Evolutionary conservation across 208 protist genomes (phyloP).

Genomic region (Novymonas esmeraldas): DNA sequence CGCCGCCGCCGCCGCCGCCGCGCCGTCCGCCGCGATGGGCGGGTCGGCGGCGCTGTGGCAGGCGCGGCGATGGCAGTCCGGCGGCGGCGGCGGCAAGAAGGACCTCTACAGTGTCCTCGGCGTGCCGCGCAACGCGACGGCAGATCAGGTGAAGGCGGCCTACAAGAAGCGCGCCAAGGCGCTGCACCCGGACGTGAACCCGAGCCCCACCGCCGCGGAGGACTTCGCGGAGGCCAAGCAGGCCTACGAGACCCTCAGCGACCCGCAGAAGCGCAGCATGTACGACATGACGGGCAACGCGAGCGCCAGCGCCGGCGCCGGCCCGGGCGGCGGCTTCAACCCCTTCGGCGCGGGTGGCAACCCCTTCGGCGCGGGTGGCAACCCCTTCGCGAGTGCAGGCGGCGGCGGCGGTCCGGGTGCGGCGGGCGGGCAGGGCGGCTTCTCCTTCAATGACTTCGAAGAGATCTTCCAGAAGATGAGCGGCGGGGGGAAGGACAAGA

Average conservation of each 20-base stretch:
- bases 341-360: constrained; percentile 58
- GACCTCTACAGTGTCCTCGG: constrained; percentile 86
- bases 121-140: constrained; percentile 74
- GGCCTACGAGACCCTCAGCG: constrained; percentile 89
- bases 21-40: constrained; percentile 1
- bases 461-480: constrained; percentile 92
- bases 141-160: constrained; percentile 85
- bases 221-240: constrained; percentile 92
- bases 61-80: constrained; percentile 18
- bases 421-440: too few relatives aligned
- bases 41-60: constrained; percentile 9
- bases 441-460: constrained; percentile 91
- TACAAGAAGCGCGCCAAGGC: constrained; percentile 89
- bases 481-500: constrained; percentile 81
- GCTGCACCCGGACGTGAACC: constrained; percentile 89
- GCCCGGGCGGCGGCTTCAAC: constrained; percentile 43
- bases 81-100: constrained; percentile 50
- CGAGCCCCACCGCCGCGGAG: constrained; percentile 74
- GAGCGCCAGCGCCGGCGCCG: constrained; percentile 51
- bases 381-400: constrained; percentile 60
- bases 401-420: constrained; percentile 37
- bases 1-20: background rate
- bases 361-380: constrained; percentile 52
- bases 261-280: constrained; percentile 91
- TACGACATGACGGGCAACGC: constrained; percentile 92